phyloP scores from a whole-genome alignment of 1,284 basidiomycete species.

The Cerioporus squamosus region DNA sequence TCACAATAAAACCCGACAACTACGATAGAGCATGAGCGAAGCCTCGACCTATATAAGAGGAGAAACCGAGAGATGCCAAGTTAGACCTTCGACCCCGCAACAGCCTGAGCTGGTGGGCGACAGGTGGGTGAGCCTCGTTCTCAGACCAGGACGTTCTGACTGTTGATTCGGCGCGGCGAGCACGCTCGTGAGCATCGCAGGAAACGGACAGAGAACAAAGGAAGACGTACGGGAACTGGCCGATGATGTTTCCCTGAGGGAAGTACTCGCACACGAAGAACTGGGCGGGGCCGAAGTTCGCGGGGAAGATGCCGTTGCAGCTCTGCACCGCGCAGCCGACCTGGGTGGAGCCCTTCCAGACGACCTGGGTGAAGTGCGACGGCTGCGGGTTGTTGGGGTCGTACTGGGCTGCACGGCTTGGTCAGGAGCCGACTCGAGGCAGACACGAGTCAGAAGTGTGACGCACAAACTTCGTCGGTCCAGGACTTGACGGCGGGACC shows the following conservation, averaged over 20 bases:
- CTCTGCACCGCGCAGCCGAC: conserved; percentile 63
- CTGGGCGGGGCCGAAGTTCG: conserved; percentile 54
- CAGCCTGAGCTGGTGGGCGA: no score
- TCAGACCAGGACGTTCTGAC: conserved; percentile 38
- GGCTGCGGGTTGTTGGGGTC: conserved; percentile 55
- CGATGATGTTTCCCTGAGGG: conserved; percentile 64
- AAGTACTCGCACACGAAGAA: conserved; percentile 74
- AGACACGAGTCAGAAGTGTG: neutral
- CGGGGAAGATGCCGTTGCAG: conserved; percentile 56
- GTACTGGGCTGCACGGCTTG: conserved; percentile 50
- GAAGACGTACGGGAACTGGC: conserved; percentile 59
- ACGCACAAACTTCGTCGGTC: conserved; percentile 59
- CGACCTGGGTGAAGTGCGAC: conserved; percentile 73
- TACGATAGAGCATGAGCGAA: no score
- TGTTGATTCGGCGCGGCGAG: conserved; percentile 5
- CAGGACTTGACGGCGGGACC: conserved; percentile 55
- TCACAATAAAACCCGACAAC: no score
- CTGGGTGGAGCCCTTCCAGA: conserved; percentile 69
- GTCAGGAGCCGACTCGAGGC: no score
- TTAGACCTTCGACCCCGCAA: no score
- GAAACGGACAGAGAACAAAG: neutral
- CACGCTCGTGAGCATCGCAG: neutral
- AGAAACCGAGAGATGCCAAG: no score
- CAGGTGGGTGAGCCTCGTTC: no score
- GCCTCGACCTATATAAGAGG: no score